Percentiles rank a stretch among this genome's conserved stretches.
phyloP scores from a whole-genome alignment of 768 basidiomycete genomes.

The Termitomyces sp. region DNA sequence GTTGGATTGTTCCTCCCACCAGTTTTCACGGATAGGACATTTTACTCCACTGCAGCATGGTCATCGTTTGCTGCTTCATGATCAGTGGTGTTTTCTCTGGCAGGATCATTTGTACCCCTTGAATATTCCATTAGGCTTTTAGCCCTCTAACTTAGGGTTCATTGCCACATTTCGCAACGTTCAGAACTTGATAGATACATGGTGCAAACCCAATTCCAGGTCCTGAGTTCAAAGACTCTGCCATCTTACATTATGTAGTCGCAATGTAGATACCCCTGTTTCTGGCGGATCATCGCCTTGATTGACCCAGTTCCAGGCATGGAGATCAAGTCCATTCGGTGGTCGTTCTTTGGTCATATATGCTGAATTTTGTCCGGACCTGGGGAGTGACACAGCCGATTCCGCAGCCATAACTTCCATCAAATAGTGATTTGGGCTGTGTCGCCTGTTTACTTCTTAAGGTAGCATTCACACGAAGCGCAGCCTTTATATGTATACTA shows the following conservation, averaged over 20 bases:
- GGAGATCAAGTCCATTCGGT: too few relatives aligned
- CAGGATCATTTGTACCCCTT: background rate
- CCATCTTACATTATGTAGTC: background rate
- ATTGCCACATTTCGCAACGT: too few relatives aligned
- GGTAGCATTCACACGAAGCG: constrained; percentile 6
- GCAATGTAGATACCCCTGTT: background rate
- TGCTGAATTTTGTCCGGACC: too few relatives aligned
- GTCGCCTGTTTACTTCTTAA: too few relatives aligned
- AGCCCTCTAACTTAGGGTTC: too few relatives aligned
- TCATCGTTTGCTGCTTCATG: too few relatives aligned
- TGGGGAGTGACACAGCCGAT: background rate
- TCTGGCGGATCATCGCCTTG: too few relatives aligned
- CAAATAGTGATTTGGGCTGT: background rate
- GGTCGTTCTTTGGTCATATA: too few relatives aligned
- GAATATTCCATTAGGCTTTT: too few relatives aligned
- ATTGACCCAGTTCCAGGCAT: too few relatives aligned
- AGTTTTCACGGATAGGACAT: background rate
- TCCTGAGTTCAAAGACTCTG: background rate
- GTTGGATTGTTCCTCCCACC: background rate
- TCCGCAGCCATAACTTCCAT: background rate
- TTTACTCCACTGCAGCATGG: background rate
- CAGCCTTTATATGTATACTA: background rate
- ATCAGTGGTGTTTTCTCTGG: background rate
- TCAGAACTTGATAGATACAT: background rate
- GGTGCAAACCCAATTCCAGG: background rate